Evolutionary conservation across 768 basidiomycete genomes (phyloP).

Genomic region (Sporobolomyces pararoseus): DNA sequence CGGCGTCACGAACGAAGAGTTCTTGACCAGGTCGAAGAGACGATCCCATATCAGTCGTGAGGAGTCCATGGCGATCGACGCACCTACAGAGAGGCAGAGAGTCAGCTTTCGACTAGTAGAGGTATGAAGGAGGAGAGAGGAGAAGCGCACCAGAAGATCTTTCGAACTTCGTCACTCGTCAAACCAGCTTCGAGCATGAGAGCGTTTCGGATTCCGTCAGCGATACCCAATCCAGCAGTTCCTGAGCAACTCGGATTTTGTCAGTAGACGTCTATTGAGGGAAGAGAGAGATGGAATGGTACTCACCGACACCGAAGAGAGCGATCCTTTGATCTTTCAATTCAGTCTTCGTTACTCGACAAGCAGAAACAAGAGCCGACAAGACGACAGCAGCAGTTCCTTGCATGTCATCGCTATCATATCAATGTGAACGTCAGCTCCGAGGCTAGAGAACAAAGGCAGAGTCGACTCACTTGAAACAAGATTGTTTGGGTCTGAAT

Average conservation of each 20-base stretch:
- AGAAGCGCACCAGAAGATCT: slow-evolving; percentile 29
- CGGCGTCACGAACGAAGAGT: slow-evolving; percentile 56
- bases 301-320: slow-evolving; percentile 66
- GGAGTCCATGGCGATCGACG: slow-evolving; percentile 43
- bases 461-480: background rate
- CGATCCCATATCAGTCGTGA: slow-evolving; percentile 27
- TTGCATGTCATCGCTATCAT: slow-evolving; percentile 82
- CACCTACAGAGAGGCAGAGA: background rate
- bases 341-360: slow-evolving; percentile 62
- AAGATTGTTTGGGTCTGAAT: slow-evolving; percentile 60
- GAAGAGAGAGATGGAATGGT: background rate
- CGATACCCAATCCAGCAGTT: slow-evolving; percentile 75
- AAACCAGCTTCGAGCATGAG: slow-evolving; percentile 57
- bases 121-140: background rate
- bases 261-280: background rate
- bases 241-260: slow-evolving; percentile 43
- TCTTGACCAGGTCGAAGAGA: slow-evolving; percentile 52
- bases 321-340: slow-evolving; percentile 72
- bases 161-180: slow-evolving; percentile 58
- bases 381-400: slow-evolving; percentile 74
- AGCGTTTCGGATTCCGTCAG: slow-evolving; percentile 70
- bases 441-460: no score
- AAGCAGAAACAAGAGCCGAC: slow-evolving; percentile 64
- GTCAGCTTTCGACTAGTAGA: background rate
- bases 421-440: no score